phyloP scores from a whole-genome alignment of 768 basidiomycete species.

The Lanmaoa pseudosensibilis region DNA sequence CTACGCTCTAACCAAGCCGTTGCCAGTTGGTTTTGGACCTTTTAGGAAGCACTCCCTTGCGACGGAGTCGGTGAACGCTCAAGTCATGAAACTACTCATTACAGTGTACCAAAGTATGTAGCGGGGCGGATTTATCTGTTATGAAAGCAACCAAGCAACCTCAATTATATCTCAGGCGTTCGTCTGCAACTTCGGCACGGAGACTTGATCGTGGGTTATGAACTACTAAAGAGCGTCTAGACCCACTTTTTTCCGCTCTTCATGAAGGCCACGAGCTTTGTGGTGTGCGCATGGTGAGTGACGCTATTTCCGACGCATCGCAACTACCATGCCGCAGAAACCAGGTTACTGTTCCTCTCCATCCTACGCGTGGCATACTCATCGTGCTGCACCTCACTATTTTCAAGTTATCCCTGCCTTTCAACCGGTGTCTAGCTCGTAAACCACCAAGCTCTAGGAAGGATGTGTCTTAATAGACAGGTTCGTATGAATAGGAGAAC shows the following conservation, averaged over 20 bases:
- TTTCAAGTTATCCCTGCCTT: neutral
- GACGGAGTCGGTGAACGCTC: too few species aligned
- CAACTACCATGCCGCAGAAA: constrained; percentile 5
- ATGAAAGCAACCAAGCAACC: neutral
- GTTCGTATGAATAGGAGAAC: constrained; percentile 10
- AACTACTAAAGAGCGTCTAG: too few species aligned
- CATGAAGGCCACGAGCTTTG: constrained; percentile 10
- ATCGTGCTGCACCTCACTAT: neutral
- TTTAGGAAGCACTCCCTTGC: too few species aligned
- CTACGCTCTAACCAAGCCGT: too few species aligned
- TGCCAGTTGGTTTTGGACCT: too few species aligned
- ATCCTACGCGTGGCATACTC: neutral
- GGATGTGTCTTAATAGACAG: constrained; percentile 20
- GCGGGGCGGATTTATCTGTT: neutral
- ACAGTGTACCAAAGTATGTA: neutral
- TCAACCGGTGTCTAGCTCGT: neutral
- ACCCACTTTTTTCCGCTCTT: neutral
- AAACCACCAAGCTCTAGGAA: neutral
- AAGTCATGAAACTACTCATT: neutral
- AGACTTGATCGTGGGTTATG: too few species aligned
- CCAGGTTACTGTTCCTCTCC: neutral
- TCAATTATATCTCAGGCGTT: too few species aligned
- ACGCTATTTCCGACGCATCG: constrained; percentile 1
- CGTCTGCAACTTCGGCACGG: neutral
- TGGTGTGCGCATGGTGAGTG: constrained; percentile 13